phyloP scores from a whole-genome alignment of 2,329 filamentous ascomycete species.

The Pleurostoma richardsiae region DNA sequence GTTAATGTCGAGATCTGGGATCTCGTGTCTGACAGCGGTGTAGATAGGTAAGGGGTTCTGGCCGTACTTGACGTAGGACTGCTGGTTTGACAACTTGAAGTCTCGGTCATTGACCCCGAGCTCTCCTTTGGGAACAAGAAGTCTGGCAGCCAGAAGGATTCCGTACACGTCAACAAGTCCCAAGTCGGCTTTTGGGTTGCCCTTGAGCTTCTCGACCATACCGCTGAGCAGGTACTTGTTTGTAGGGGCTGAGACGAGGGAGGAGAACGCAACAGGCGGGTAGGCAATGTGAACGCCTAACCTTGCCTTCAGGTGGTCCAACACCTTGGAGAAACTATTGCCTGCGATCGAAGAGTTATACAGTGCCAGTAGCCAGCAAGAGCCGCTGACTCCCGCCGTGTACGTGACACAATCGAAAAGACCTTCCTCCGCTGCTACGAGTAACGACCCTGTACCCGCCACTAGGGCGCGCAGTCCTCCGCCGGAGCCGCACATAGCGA shows the following conservation, averaged over 20 bases:
- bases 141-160: constrained; percentile 73
- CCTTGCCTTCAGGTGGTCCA: constrained; percentile 82
- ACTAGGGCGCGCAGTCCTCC: constrained; percentile 87
- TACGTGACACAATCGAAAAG: constrained; percentile 94
- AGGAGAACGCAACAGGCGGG: constrained; percentile 74
- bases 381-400: constrained; percentile 90
- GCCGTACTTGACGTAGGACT: constrained; percentile 69
- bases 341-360: constrained; percentile 76
- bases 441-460: constrained; percentile 81
- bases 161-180: constrained; percentile 94
- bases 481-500: constrained; percentile 91
- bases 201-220: constrained; percentile 85
- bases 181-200: constrained; percentile 73
- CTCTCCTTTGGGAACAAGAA: constrained; percentile 83
- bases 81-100: constrained; percentile 88
- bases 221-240: constrained; percentile 88
- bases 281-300: constrained; percentile 89
- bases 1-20: constrained; percentile 58
- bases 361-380: constrained; percentile 89
- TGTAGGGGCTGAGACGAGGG: constrained; percentile 83
- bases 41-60: constrained; percentile 89
- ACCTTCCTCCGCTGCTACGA: constrained; percentile 79
- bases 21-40: constrained; percentile 91
- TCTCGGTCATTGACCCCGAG: constrained; percentile 70
- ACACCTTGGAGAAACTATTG: constrained; percentile 61